Evolutionary conservation across 805 yeast genomes (phyloP).

Genomic region (Nakazawaea peltata): DNA sequence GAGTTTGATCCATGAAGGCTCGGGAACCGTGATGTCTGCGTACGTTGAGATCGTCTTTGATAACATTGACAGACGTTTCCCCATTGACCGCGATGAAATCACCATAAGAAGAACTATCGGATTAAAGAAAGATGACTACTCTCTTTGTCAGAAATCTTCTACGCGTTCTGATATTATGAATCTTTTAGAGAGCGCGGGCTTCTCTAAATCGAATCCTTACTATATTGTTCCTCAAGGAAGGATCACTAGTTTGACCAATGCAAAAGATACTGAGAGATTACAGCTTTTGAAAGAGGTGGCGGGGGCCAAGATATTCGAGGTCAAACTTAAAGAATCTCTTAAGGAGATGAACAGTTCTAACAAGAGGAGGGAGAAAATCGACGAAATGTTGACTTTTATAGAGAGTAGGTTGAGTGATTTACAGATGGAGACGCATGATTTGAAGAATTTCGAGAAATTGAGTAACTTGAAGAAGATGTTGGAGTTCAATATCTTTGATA

Average conservation of each 20-base stretch:
- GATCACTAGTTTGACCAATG: conserved; percentile 80
- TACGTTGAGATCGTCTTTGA: conserved; percentile 87
- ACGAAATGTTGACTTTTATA: conserved; percentile 62
- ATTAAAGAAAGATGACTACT: conserved; percentile 86
- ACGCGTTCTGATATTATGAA: conserved; percentile 77
- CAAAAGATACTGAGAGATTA: conserved; percentile 78
- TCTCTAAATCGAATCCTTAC: conserved; percentile 83
- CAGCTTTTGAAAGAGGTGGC: conserved; percentile 82
- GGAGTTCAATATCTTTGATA: conserved; percentile 69
- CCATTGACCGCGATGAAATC: conserved; percentile 60
- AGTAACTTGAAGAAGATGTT: conserved; percentile 62
- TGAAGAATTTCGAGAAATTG: conserved; percentile 58
- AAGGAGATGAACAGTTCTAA: conserved; percentile 74
- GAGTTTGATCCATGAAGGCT: conserved; percentile 82
- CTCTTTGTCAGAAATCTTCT: conserved; percentile 71
- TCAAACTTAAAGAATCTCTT: conserved; percentile 66
- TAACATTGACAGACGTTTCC: conserved; percentile 69
- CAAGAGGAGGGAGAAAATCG: conserved; percentile 62
- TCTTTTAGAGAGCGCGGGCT: conserved; percentile 84
- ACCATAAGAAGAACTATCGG: conserved; percentile 84
- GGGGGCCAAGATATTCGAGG: conserved; percentile 89
- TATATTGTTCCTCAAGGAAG: conserved; percentile 97
- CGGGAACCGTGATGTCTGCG: conserved; percentile 86
- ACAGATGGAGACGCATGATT: conserved; percentile 70
- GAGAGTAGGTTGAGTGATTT: conserved; percentile 70